Evolutionary conservation across 2,329 filamentous ascomycete genomes (phyloP), one percentile per base, ranked within the genome.

Genomic region (Talaromyces sp.): DNA sequence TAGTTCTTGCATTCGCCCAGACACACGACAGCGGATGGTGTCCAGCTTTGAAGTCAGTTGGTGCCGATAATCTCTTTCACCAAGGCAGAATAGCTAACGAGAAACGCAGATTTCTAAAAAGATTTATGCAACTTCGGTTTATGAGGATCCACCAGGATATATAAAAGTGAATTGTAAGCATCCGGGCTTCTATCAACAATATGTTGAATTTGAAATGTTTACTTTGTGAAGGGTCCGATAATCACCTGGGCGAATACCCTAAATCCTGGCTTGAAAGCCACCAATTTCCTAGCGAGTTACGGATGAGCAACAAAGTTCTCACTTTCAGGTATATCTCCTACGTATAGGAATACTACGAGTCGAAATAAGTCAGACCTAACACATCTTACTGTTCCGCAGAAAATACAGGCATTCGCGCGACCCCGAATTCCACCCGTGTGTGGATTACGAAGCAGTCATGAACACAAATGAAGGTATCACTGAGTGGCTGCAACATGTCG

Each of bases 1-100:
- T 73, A 70, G 76, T 1, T 74, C 80, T 66, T 93, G 90, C 73
- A 82, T 90, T 27, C 89, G 92, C 74, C 85, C 85, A 64, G 85
- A 88, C 67, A 93, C 90, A 4, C 86, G 83, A 74, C 90, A 93
- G 75, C 81, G 89, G 31, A 84, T 85, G 60, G 82, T 90, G 63
- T 84, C 92, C 71, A 91, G 87, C 0, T 91, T 91, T 70, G 81
- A 84, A 64, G 87, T 90, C 74, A 69, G 80, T 71, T 58, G 13
- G 24, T 14, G 39, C 49, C 11, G 3, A 19, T 24, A 35, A n/a
- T 67, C 68, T 31, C 59, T n/a, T n/a, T 22, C 14, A n/a, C 19
- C 10, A 59, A 14, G 27, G n/a, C 39, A 47, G 22, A 19, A 14
- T 39, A 47, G 52, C 66, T 71, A 31, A 70, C 67, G 64, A 58